phyloP scores from a whole-genome alignment of 2,329 filamentous ascomycete species.

The Calonectria pseudoturangicola region DNA sequence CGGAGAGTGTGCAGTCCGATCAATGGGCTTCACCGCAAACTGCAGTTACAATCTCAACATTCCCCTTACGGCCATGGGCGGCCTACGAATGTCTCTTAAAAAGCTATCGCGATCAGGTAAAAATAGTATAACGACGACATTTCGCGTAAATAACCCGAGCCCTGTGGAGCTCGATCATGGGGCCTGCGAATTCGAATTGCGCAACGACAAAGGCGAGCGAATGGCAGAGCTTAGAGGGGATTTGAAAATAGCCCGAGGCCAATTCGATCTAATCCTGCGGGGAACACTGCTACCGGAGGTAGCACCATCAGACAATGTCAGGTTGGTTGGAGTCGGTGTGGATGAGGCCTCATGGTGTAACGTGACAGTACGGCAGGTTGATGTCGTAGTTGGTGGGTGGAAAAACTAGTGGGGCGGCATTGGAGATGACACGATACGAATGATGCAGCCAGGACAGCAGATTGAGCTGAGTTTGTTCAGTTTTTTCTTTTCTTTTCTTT shows the following conservation, averaged over 20 bases:
- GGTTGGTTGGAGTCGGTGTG: conserved; percentile 52
- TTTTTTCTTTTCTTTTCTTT: not conserved
- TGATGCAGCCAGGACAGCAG: conserved; percentile 4
- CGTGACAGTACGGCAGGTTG: conserved; percentile 54
- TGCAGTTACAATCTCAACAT: conserved; percentile 56
- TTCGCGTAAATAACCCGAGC: conserved; percentile 56
- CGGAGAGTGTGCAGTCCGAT: conserved; percentile 52
- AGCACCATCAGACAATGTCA: conserved; percentile 45
- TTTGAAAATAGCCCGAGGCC: conserved; percentile 54
- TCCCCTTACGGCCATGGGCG: conserved; percentile 54
- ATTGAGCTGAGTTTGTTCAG: not conserved
- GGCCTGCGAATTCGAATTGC: conserved; percentile 57
- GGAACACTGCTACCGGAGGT: conserved; percentile 46
- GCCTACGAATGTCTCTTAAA: conserved; percentile 50
- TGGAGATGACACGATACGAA: conserved; percentile 31
- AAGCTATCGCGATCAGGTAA: conserved; percentile 45
- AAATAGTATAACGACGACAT: conserved; percentile 43
- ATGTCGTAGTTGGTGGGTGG: conserved; percentile 48
- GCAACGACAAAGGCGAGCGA: conserved; percentile 51
- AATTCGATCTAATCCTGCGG: conserved; percentile 55
- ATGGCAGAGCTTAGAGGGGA: conserved; percentile 56
- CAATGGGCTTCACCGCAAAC: conserved; percentile 50
- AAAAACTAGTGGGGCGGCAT: conserved; percentile 42
- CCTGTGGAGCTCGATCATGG: conserved; percentile 59
- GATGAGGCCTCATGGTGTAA: conserved; percentile 55